phyloP scores from a whole-genome alignment of 129 eudicot genomes.

The carrot (Daucus carota) region DH1_v3.0 NC_030381.2:52202501-52203000 shows the following conservation, averaged over 20 bases:
- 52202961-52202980: not conserved
- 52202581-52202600: too few species aligned
- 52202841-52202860: constrained; percentile 92
- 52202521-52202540: constrained; percentile 89
- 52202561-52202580: too few species aligned
- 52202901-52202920: not conserved
- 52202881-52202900: not conserved
- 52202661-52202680: too few species aligned
- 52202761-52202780: constrained; percentile 88
- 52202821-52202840: constrained; percentile 92
- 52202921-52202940: not conserved
- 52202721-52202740: too few species aligned
- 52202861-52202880: constrained; percentile 17
- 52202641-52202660: too few species aligned
- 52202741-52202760: constrained; percentile 80
- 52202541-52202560: too few species aligned
- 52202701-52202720: too few species aligned
- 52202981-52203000: too few species aligned
- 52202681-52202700: too few species aligned
- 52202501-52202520: constrained; percentile 83
- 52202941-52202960: not conserved
- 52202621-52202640: too few species aligned
- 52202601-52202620: too few species aligned
- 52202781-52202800: constrained; percentile 86
- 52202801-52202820: constrained; percentile 87